phyloP scores from a whole-genome alignment of 1,284 basidiomycete species.

The Trametes polyzona region DNA sequence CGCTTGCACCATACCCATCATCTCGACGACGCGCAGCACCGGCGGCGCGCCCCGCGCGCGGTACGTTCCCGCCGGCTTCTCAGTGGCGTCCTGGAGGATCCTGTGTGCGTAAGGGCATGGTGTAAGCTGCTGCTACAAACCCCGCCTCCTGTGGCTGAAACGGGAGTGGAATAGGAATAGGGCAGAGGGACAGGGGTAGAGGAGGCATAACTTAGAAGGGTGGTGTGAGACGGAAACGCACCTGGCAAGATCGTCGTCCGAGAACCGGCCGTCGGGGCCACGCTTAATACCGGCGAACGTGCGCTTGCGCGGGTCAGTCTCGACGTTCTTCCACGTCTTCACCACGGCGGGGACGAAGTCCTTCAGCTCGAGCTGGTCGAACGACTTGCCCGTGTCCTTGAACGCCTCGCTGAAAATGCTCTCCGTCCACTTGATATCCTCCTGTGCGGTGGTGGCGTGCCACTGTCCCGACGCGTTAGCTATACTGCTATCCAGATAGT shows the following conservation, averaged over 20 bases:
- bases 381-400: slow-evolving; percentile 29
- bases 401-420: slow-evolving; percentile 51
- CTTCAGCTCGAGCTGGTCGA: slow-evolving; percentile 22
- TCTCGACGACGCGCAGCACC: slow-evolving; percentile 70
- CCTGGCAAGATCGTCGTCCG: slow-evolving; percentile 68
- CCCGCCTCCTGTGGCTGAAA: not conserved
- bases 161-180: not conserved
- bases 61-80: slow-evolving; percentile 70
- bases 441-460: slow-evolving; percentile 68
- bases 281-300: slow-evolving; percentile 61
- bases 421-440: slow-evolving; percentile 67
- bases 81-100: slow-evolving; percentile 70
- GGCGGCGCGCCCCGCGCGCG: slow-evolving; percentile 76
- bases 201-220: too few species aligned
- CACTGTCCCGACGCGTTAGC: slow-evolving; percentile 41
- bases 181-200: too few species aligned
- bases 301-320: slow-evolving; percentile 50
- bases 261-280: slow-evolving; percentile 58
- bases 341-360: slow-evolving; percentile 26
- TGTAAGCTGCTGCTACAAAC: not conserved
- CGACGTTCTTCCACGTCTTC: slow-evolving; percentile 37
- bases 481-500: not conserved
- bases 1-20: slow-evolving; percentile 73
- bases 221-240: not conserved
- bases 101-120: slow-evolving; percentile 15